Base-by-base conservation (phyloP, 2,329 filamentous ascomycete species). In the Fusarium nurragi region DNA sequence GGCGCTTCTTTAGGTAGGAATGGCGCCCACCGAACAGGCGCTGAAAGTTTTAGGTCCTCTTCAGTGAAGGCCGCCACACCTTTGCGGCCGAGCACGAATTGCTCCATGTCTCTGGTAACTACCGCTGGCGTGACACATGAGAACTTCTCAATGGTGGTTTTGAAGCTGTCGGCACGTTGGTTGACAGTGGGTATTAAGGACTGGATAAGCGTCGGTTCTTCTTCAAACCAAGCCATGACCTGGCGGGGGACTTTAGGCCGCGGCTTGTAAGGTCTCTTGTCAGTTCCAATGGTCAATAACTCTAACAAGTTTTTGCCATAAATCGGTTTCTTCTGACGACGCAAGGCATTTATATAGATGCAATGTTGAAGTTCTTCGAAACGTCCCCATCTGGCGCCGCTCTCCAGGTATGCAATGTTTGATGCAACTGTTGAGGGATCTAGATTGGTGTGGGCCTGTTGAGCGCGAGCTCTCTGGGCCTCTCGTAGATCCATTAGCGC, bases 111-210 rank as follows among this genome's bases (percentile, higher is more conserved):
- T 26, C 90, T 86, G 1, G 93, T 93, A 5, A 97, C 88, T 13
- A 93, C 94, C 2, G 92, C 89, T 3, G 95, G 95, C 0, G 95
- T 98, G 30, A 97, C 88, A 71, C 94, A 99, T 1, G 91, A 92
- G 72, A 97, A 99, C 74, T 94, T 92, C 64, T 91, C 88, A 50
- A 99, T 89, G 4, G 86, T 88, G 1, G 87, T 88, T 71, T 94
- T 89, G 77, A 97, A 83, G 14, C 83, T 82, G 48, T 88, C 84
- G 2, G 93, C 89, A 22, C 93, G 89, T 70, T 92, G 85, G 37
- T 90, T 85, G 1, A 97, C 76, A 0, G 89, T 93, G 18, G 89
- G 87, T n/a, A 95, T 86, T 78, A 95, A 86, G 5, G 85, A 81
- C 34, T 82, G 81, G 45, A 94, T 80, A 21, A 85, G 74, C 7